Base-by-base conservation (phyloP, 2,329 filamentous ascomycete genomes). In the Fusarium tricinctum region DNA sequence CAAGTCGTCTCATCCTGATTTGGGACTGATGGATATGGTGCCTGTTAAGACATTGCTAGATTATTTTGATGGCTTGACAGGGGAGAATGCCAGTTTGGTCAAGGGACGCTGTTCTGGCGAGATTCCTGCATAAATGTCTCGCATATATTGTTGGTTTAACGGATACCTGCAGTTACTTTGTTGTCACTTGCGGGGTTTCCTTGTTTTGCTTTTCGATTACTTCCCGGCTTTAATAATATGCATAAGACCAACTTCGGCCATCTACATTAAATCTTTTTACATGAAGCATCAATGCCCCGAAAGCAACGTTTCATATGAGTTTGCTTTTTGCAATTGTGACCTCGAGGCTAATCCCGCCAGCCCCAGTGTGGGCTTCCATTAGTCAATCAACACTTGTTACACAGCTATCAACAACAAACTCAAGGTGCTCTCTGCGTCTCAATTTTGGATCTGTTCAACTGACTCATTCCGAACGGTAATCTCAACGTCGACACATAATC, bases 51-150 rank as follows among this genome's bases (percentile, higher is more conserved):
- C 80, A 1, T 78, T 95, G 44, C 73, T 95, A 62, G 85, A 73
- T 0, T 95, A 95, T 76, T 84, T 95, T 69, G 91, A 94, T 76
- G 89, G 86, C 0, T 75, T 95, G 56, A 89, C 91, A 0, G 92
- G 92, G 0, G 68, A 76, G 22, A 74, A 79, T 40, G 85, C 81
- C 0, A 80, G 77, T 51, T 70, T 83, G 26, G 78, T 88, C 12
- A 78, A 79, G 66, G 78, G 59, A 6, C 74, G 71, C 17, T 80
- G 77, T 28, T 49, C 62, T 10, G 62, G 63, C 4, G 63, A 66
- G 13, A 59, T 58, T 14, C 19, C 62, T 13, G 8, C 49, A 13
- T 65, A 17, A 40, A 8, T 17, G 30, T 2, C 8, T 14, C 2
- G 12, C 19, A 40, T 30, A 30, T 48, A 38, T n/a, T 3, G 30